These are phyloP conservation scores for Cyberlindnera suaveolens DNA, from an alignment of 805 yeast genomes.

Conservation along the genomic window DNA sequence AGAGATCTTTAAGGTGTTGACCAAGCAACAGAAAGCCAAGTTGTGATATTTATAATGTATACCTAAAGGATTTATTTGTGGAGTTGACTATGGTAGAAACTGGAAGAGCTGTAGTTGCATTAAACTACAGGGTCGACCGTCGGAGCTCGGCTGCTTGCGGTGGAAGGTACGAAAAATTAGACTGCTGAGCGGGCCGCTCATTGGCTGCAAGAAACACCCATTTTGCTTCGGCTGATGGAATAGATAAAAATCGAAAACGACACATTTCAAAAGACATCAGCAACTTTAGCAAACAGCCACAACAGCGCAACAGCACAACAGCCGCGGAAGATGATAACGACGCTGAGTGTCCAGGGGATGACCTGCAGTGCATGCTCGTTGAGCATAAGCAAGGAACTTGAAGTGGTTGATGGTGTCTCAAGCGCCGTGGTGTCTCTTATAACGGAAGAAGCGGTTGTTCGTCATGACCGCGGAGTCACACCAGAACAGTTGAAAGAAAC, in stretches of 20 bases:
- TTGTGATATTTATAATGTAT: neutral
- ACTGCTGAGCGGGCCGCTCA: too few relatives aligned
- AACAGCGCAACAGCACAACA: neutral
- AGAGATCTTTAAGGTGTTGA: conserved; percentile 66
- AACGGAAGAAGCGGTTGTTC: conserved; percentile 65
- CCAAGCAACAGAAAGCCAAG: conserved; percentile 10
- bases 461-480: conserved; percentile 28
- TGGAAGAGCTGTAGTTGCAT: too few relatives aligned
- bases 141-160: too few relatives aligned
- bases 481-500: conserved; percentile 36
- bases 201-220: too few relatives aligned
- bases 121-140: too few relatives aligned
- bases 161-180: too few relatives aligned
- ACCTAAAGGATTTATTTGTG: neutral
- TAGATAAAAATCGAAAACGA: neutral
- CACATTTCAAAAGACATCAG: neutral
- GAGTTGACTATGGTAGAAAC: neutral
- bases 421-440: conserved; percentile 62
- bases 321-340: conserved; percentile 7
- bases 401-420: conserved; percentile 41
- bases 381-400: conserved; percentile 55
- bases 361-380: conserved; percentile 84
- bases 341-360: conserved; percentile 54
- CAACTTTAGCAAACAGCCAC: neutral
- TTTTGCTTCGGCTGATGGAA: neutral